These are phyloP conservation scores for Termitomyces sp. DNA, from an alignment of 768 basidiomycete genomes.

Conservation along the genomic window DNA sequence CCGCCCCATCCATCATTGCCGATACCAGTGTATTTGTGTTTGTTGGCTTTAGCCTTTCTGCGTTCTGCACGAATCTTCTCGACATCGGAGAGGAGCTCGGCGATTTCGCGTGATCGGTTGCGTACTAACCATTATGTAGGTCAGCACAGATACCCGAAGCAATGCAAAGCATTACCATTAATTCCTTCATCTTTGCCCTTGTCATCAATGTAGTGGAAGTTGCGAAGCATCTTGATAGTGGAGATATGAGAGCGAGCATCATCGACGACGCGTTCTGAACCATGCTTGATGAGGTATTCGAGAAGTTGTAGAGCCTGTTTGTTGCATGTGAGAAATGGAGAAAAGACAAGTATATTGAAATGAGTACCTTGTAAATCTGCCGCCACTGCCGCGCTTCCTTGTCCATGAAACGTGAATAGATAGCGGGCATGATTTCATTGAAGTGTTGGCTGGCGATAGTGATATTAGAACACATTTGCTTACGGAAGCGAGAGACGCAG, in stretches of 20 bases:
- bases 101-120: slow-evolving; percentile 88
- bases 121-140: slow-evolving; percentile 55
- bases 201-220: slow-evolving; percentile 98
- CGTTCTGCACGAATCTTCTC: slow-evolving; percentile 87
- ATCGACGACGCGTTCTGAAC: slow-evolving; percentile 95
- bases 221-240: slow-evolving; percentile 95
- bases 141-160: not conserved
- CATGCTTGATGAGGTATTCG: slow-evolving; percentile 95
- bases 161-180: slow-evolving; percentile 53
- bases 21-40: slow-evolving; percentile 82
- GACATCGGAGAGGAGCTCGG: slow-evolving; percentile 87
- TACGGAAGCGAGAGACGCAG: not conserved
- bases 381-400: slow-evolving; percentile 98
- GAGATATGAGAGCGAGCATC: slow-evolving; percentile 93
- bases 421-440: slow-evolving; percentile 98
- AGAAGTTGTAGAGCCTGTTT: slow-evolving; percentile 81
- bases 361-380: slow-evolving; percentile 90
- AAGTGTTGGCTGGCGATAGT: slow-evolving; percentile 76
- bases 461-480: not conserved
- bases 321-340: not conserved
- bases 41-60: slow-evolving; percentile 88
- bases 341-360: not conserved
- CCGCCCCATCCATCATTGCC: slow-evolving; percentile 73
- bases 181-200: slow-evolving; percentile 98
- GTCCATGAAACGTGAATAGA: slow-evolving; percentile 94